Conservation (phyloP, 306 rosid species). For the Prosopis cineraria region DNA sequence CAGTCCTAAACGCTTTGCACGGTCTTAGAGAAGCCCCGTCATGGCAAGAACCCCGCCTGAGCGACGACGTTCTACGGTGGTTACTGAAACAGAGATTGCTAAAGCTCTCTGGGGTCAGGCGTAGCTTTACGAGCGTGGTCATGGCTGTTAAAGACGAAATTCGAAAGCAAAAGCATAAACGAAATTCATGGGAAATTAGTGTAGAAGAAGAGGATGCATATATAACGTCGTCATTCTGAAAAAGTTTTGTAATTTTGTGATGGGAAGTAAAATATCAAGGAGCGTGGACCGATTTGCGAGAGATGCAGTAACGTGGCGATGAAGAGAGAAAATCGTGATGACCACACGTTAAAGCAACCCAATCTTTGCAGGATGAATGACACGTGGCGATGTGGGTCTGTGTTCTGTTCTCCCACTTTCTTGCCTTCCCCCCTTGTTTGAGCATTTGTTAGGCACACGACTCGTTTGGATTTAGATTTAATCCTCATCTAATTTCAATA, state of each 20-base stretch:
- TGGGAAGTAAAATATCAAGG: constrained; percentile 40
- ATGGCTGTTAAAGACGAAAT: constrained; percentile 27
- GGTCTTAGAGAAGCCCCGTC: constrained; percentile 47
- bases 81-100: constrained; percentile 11
- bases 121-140: constrained; percentile 65
- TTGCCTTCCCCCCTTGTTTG: not conserved
- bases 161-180: not conserved
- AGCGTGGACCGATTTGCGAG: constrained; percentile 6
- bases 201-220: no score
- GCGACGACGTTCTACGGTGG: constrained; percentile 33
- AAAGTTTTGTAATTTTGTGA: constrained; percentile 34
- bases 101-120: constrained; percentile 55
- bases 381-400: constrained; percentile 63
- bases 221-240: not conserved
- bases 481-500: not conserved
- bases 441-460: not conserved
- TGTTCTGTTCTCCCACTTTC: not conserved
- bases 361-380: constrained; percentile 42
- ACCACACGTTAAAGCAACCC: constrained; percentile 90
- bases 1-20: constrained; percentile 70
- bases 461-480: not conserved
- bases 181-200: constrained; percentile 10
- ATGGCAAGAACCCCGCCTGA: constrained; percentile 41
- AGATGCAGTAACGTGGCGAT: constrained; percentile 26
- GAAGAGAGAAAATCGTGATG: constrained; percentile 60